These are phyloP conservation scores for Pythium apleroticum DNA, from an alignment of 352 stramenopile species.

Conservation along the genomic window DNA sequence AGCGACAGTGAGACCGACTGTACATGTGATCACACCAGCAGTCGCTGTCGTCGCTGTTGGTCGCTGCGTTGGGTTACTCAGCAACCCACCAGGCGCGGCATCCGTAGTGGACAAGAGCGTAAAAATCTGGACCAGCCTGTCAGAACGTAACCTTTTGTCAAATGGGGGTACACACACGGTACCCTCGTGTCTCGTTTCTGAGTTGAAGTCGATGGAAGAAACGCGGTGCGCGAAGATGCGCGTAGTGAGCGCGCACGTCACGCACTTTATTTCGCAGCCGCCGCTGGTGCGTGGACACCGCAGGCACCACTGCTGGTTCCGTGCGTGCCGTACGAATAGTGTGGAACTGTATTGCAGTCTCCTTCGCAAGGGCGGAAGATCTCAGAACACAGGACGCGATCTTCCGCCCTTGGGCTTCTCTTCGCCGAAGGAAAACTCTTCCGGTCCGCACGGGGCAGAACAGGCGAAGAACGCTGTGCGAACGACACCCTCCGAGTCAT, in stretches of 20 bases:
- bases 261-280: neutral
- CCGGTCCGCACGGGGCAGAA: neutral
- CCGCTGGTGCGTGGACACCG: neutral
- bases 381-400: neutral
- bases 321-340: neutral
- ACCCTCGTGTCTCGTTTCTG: constrained; percentile 2
- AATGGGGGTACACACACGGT: neutral
- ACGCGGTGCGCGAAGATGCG: neutral
- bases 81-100: neutral
- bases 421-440: neutral
- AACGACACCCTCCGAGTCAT: neutral
- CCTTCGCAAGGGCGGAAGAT: neutral
- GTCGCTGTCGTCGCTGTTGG: too few species aligned
- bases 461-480: neutral
- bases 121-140: too few species aligned
- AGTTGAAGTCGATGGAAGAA: constrained; percentile 1
- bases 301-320: too few species aligned
- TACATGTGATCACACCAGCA: constrained; percentile 1
- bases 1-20: too few species aligned
- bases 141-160: neutral
- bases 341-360: neutral
- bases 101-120: neutral
- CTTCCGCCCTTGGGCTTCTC: neutral
- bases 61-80: neutral
- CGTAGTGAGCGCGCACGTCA: neutral